Conservation (phyloP, 148 eudicot species). For the Dianthus caryophyllus region DNA sequence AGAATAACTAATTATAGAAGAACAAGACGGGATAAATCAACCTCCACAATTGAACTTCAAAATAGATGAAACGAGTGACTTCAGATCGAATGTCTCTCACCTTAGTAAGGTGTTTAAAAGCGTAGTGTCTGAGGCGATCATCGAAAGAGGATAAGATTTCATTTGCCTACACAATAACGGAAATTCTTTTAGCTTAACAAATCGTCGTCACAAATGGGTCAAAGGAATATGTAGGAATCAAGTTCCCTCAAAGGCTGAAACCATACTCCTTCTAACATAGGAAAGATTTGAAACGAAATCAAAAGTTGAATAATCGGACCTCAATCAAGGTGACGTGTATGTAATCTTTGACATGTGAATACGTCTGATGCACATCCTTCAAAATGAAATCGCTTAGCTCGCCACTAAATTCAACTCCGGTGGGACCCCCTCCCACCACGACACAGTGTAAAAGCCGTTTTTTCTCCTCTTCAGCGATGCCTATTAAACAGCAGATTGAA, state of each 20-base stretch:
- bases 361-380: conserved; percentile 82
- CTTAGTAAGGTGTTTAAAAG: conserved; percentile 75
- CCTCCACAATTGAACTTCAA: no score
- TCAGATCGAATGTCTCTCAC: conserved; percentile 36
- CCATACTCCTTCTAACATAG: no score
- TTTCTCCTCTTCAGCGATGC: conserved; percentile 79
- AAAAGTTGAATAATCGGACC: conserved; percentile 33
- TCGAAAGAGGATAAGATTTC: conserved; percentile 95
- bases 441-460: conserved; percentile 80
- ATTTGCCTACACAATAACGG: conserved; percentile 55
- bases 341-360: conserved; percentile 82
- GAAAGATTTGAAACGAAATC: not conserved
- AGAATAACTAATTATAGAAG: no score
- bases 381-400: conserved; percentile 93
- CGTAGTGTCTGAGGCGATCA: conserved; percentile 86
- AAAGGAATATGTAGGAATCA: no score
- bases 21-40: no score
- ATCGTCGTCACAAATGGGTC: not conserved
- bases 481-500: conserved; percentile 31
- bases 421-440: conserved; percentile 98
- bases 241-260: no score
- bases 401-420: conserved; percentile 97
- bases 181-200: conserved; percentile 4
- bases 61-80: not conserved
- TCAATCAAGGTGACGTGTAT: conserved; percentile 87